Conservation (phyloP, 768 basidiomycete species). For the Guyanaporus albipodus region DNA sequence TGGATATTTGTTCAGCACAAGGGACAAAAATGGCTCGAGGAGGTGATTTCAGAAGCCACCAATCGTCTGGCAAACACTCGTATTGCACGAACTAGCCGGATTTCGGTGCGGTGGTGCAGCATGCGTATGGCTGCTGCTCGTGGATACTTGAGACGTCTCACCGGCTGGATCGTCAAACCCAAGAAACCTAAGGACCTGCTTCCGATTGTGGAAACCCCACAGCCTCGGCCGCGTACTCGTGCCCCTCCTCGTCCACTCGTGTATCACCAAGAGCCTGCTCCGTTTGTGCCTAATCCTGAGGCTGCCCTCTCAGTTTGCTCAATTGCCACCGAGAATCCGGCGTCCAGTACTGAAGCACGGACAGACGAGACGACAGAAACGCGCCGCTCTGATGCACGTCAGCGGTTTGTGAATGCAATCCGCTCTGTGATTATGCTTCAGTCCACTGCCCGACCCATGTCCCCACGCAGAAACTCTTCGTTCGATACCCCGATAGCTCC, state of each 20-base stretch:
- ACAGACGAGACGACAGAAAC: slow-evolving; percentile 26
- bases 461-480: slow-evolving; percentile 30
- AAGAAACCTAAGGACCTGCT: slow-evolving; percentile 20
- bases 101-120: slow-evolving; percentile 25
- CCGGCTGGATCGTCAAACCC: slow-evolving; percentile 23
- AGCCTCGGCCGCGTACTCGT: slow-evolving; percentile 12
- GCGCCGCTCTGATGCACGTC: slow-evolving; percentile 28
- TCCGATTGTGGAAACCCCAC: slow-evolving; percentile 22
- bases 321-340: slow-evolving; percentile 23
- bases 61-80: slow-evolving; percentile 27
- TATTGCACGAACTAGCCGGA: slow-evolving; percentile 22
- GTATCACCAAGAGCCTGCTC: slow-evolving; percentile 21
- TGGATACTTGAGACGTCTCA: slow-evolving; percentile 23
- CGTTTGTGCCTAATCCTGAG: slow-evolving; percentile 18
- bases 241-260: slow-evolving; percentile 8
- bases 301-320: slow-evolving; percentile 26
- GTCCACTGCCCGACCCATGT: slow-evolving; percentile 29
- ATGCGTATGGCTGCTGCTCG: slow-evolving; percentile 14
- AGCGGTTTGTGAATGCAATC: slow-evolving; percentile 41
- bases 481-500: slow-evolving; percentile 26
- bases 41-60: slow-evolving; percentile 34
- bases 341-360: slow-evolving; percentile 25
- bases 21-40: slow-evolving; percentile 50
- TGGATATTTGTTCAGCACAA: slow-evolving; percentile 46
- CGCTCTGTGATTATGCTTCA: slow-evolving; percentile 46